Base-by-base conservation (phyloP, 2,329 filamentous ascomycete genomes). In the Colletotrichum simmondsii region DNA sequence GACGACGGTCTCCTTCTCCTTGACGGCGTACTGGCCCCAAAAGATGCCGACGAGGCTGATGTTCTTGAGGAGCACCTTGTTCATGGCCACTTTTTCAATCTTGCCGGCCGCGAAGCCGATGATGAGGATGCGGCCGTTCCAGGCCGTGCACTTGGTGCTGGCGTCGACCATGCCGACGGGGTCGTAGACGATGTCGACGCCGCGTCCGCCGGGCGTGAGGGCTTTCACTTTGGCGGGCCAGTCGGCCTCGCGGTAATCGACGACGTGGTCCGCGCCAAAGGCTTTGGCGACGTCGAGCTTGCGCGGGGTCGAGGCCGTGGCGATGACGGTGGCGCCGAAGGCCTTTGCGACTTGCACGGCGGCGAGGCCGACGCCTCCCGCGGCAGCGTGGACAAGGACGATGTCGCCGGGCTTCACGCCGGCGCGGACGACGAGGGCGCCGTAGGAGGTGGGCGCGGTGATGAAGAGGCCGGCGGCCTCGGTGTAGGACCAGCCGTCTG, bases 261-360 rank as follows among this genome's bases (percentile, higher is more conserved):
- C 82, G 3, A 90, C 90, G 81, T 96, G 91, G 83, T 98, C 95
- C 2, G 96, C 96, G 32, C 96, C 96, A 77, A 94, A 98, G 3
- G 87, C 85, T 75, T 88, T 89, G 60, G 95, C 96, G 11, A 98
- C 90, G 68, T 93, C 89, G 10, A 95, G 88, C 84, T 98, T 98
- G 65, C 92, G 90, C 77, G 90, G 82, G 1, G 93, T 94, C 1
- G 95, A 95, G 0, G 95, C 96, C 0, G 96, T 98, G 5, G 96
- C 96, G 74, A 98, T 92, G n/a, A 98, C 96, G 3, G 89, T 97
- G 11, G 96, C 96, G 7, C 96, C 96, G 64, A 93, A 92, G 0
- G 95, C 96, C 84, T 98, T 98, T 32, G 96, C 96, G 73, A 98
- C 86, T 82, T 98, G 96, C 28, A 98, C 95, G 5, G 96, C 96